Conservation (phyloP, 2,329 filamentous ascomycete genomes). For the Fusarium napiforme region DNA sequence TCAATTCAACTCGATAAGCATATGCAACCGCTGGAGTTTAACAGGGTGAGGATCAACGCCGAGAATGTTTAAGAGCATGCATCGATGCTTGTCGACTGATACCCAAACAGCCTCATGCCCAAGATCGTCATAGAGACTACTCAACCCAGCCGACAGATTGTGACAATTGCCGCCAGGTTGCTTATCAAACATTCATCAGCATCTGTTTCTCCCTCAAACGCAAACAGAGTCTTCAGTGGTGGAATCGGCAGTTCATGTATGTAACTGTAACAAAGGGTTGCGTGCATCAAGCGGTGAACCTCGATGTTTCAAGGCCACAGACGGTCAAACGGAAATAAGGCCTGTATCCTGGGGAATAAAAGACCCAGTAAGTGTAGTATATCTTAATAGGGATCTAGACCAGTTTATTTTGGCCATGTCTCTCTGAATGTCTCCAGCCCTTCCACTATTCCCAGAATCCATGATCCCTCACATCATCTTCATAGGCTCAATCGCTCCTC, state of each 20-base stretch:
- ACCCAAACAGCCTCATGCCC: conserved; percentile 10
- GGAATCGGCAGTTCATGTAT: conserved; percentile 23
- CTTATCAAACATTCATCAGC: conserved; percentile 6
- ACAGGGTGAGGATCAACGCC: neutral
- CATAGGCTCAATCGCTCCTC: conserved; percentile 6
- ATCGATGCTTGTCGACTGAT: neutral
- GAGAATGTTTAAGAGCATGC: conserved; percentile 20
- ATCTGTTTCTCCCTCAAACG: neutral
- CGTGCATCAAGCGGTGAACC: conserved; percentile 31
- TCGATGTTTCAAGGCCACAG: conserved; percentile 6
- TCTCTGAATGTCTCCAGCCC: neutral
- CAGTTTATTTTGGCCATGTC: neutral
- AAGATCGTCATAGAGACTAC: conserved; percentile 8
- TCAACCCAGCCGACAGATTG: conserved; percentile 2
- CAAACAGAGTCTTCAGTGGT: neutral
- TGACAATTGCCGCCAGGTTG: conserved; percentile 23
- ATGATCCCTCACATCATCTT: neutral
- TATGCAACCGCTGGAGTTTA: neutral
- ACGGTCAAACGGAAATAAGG: conserved; percentile 8
- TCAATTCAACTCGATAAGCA: neutral
- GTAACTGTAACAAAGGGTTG: conserved; percentile 19
- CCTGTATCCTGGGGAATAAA: neutral
- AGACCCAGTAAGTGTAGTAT: neutral
- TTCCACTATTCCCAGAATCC: neutral
- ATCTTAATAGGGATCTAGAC: neutral